Evolutionary conservation across 768 basidiomycete species (phyloP).

Genomic region (Dendrothele bispora): DNA sequence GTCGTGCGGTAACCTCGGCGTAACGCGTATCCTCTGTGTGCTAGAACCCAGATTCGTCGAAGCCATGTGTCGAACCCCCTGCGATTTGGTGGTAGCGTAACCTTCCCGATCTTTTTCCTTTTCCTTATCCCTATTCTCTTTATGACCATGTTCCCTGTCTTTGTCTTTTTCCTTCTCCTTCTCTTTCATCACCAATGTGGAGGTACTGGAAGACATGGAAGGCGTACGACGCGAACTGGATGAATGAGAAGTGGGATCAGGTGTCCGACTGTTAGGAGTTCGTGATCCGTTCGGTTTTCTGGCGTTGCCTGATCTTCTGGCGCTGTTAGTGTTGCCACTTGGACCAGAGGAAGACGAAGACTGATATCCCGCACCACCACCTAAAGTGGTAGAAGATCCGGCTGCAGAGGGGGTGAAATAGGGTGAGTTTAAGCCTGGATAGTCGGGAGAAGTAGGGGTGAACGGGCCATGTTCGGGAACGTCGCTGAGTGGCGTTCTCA

Average conservation of each 20-base stretch:
- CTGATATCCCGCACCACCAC: too few species aligned
- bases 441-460: constrained; percentile 8
- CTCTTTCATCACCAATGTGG: constrained; percentile 9
- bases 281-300: not conserved
- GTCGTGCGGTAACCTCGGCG: constrained; percentile 62
- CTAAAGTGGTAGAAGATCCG: constrained; percentile 33
- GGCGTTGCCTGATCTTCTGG: constrained; percentile 13
- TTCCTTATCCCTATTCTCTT: constrained; percentile 21
- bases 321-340: too few species aligned
- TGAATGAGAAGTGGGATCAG: constrained; percentile 21
- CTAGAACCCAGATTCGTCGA: constrained; percentile 9
- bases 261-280: constrained; percentile 1
- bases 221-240: constrained; percentile 19
- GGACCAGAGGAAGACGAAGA: constrained; percentile 25
- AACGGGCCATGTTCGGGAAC: constrained; percentile 30
- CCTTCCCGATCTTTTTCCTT: constrained; percentile 20
- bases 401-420: constrained; percentile 36
- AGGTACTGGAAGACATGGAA: constrained; percentile 22
- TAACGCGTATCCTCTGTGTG: constrained; percentile 40
- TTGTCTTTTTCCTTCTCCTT: constrained; percentile 25
- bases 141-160: constrained; percentile 20
- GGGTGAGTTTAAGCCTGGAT: constrained; percentile 27
- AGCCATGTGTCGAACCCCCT: not conserved
- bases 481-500: constrained; percentile 20
- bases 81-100: not conserved